Evolutionary conservation across 169 alveolate species (phyloP).

Genomic region (Toxoplasma gondii): DNA sequence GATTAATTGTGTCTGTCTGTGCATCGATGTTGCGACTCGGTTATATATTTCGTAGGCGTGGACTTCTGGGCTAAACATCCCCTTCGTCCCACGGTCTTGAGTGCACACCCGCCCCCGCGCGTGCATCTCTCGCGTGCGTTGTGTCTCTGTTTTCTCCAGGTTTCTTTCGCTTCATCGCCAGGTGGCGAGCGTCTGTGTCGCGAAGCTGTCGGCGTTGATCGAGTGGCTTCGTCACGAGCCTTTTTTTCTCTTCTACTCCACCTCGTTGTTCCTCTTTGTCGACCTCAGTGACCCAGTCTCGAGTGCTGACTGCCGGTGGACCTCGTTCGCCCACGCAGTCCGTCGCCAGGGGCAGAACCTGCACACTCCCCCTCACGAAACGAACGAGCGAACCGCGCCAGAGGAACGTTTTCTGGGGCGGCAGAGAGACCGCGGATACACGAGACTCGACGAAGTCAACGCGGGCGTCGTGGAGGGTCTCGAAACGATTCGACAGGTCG

Average conservation of each 20-base stretch:
- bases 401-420: no score
- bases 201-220: constrained; percentile 7
- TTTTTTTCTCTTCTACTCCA: constrained; percentile 33
- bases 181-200: constrained; percentile 9
- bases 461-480: neutral
- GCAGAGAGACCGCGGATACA: no score
- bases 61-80: no score
- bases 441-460: neutral
- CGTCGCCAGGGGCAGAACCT: neutral
- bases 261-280: constrained; percentile 21
- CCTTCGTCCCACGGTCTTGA: no score
- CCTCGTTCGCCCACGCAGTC: neutral
- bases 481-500: neutral
- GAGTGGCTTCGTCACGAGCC: constrained; percentile 45
- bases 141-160: neutral
- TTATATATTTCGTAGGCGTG: no score
- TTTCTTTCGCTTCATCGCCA: neutral
- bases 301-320: constrained; percentile 4
- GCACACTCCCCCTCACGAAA: neutral
- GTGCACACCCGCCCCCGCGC: no score
- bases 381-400: neutral
- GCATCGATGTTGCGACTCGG: no score
- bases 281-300: neutral
- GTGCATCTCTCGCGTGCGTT: neutral
- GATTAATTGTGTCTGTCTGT: neutral